Evolutionary conservation across 306 rosid species (phyloP), one percentile per base, ranked within the genome.

Genomic region (Fragaria iinumae): DNA sequence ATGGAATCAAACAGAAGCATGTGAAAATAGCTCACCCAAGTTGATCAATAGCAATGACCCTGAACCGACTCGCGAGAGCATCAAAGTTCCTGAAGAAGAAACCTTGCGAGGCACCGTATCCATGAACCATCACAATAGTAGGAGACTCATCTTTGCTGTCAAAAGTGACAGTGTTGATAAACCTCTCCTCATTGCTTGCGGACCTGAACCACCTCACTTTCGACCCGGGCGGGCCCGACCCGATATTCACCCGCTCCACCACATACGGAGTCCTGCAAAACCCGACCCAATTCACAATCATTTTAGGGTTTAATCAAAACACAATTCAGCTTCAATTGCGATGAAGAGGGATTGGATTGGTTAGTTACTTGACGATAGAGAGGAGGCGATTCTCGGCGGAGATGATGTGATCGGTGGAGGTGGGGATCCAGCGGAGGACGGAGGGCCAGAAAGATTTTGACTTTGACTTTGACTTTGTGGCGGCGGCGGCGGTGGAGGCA

Each of bases 71-170:
- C 23, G 99, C 93, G 57, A 96, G 96, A 65, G 98, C 98, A 85
- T 96, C 98, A 75, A 88, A 92, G 79, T 92, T 96, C 78, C 99
- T 89, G 82, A 88, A 96, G 79, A 96, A 96, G 93, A 96, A 92
- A 23, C 99, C 99, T 73, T 92, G 97, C 1, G 98, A 88, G 18
- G 93, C 90, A 21, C 83, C 98, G 47, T 96, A 96, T 47, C 99
- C 99, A 70, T 96, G 99, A 79, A 96, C 88, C 98, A 96, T 91
- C 11, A 96, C 97, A 45, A 96, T 84, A 2, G 98, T 91, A 2
- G 99, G 99, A 38, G 98, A 81, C 47, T 85, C 90, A 2, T 76
- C 87, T 60, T 88, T 87, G 77, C 91, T 76, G 25, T 91, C 91
- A 67, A 96, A 96, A 1, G 98, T 84, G 64, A 96, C 90, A 0